Conservation (phyloP, 495 filamentous ascomycete species). For the Podospora tetraspora region DNA sequence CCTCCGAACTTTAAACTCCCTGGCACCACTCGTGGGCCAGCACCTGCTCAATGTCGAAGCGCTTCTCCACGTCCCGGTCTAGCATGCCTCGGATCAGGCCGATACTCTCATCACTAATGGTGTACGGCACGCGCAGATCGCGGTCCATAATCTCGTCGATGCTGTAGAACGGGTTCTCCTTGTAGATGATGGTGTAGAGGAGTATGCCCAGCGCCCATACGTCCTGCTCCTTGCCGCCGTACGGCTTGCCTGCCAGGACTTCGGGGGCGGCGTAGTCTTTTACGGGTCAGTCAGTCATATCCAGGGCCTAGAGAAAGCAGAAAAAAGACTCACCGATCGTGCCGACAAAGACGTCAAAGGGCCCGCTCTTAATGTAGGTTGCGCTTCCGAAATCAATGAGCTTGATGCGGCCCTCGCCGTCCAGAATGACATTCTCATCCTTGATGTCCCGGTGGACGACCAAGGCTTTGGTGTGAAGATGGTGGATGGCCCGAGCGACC, state of each 20-base stretch:
- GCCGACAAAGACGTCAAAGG: constrained; percentile 98
- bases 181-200: constrained; percentile 97
- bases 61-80: constrained; percentile 74
- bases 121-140: constrained; percentile 83
- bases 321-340: constrained; percentile 76
- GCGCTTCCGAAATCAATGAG: constrained; percentile 97
- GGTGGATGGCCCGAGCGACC: constrained; percentile 81
- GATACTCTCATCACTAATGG: constrained; percentile 87
- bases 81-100: constrained; percentile 88
- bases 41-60: constrained; percentile 78
- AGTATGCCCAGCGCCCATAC: constrained; percentile 98
- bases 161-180: constrained; percentile 98
- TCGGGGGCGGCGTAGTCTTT: constrained; percentile 96
- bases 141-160: constrained; percentile 99
- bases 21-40: constrained; percentile 77
- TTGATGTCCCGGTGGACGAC: constrained; percentile 99
- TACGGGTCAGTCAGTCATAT: constrained; percentile 9
- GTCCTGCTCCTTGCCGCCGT: constrained; percentile 94
- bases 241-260: constrained; percentile 88
- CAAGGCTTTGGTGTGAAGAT: constrained; percentile 82
- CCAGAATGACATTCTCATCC: constrained; percentile 94
- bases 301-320: not conserved
- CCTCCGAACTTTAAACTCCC: constrained; percentile 20
- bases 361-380: constrained; percentile 95
- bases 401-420: constrained; percentile 93